Percentiles rank a stretch among this genome's conserved stretches.
Conservation (phyloP, 805 yeast species). For the Suhomyces canberraensis region DNA sequence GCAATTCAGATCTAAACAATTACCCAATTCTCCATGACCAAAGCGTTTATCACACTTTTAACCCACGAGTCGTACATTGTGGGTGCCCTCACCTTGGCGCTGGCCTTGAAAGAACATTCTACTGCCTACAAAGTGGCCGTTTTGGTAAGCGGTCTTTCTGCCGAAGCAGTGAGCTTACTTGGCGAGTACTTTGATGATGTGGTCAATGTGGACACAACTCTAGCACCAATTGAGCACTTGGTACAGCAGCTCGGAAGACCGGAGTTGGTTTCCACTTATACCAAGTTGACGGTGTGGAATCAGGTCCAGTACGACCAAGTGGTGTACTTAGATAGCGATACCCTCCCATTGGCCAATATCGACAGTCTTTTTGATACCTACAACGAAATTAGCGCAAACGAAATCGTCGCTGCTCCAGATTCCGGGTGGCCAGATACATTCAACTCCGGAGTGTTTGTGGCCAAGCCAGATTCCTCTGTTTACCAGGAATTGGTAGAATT, state of each 20-base stretch:
- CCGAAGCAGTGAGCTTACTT: slow-evolving; percentile 19
- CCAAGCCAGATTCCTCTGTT: slow-evolving; percentile 18
- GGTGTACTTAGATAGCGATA: slow-evolving; percentile 27
- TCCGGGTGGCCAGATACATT: slow-evolving; percentile 34
- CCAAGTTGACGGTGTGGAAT: slow-evolving; percentile 27
- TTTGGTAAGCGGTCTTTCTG: slow-evolving; percentile 16
- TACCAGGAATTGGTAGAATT: slow-evolving; percentile 16
- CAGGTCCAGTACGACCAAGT: slow-evolving; percentile 19
- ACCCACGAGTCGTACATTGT: slow-evolving; percentile 34
- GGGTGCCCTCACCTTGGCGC: slow-evolving; percentile 31
- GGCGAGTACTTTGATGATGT: slow-evolving; percentile 22
- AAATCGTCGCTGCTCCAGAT: slow-evolving; percentile 26
- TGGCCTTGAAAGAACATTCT: slow-evolving; percentile 17
- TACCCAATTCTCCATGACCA: slow-evolving; percentile 1
- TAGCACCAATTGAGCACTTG: slow-evolving; percentile 19
- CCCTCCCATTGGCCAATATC: slow-evolving; percentile 21
- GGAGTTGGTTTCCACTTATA: slow-evolving; percentile 25
- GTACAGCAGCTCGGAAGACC: slow-evolving; percentile 20
- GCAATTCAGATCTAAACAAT: too few species aligned
- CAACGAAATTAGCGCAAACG: slow-evolving; percentile 6
- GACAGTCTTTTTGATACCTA: slow-evolving; percentile 21
- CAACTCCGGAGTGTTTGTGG: slow-evolving; percentile 26
- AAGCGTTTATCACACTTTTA: slow-evolving; percentile 29
- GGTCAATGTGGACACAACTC: slow-evolving; percentile 18
- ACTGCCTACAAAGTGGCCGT: slow-evolving; percentile 18